Evolutionary conservation across 164 flowering plant genomes (phyloP).

Genomic region (Chimonanthus praecox): DNA sequence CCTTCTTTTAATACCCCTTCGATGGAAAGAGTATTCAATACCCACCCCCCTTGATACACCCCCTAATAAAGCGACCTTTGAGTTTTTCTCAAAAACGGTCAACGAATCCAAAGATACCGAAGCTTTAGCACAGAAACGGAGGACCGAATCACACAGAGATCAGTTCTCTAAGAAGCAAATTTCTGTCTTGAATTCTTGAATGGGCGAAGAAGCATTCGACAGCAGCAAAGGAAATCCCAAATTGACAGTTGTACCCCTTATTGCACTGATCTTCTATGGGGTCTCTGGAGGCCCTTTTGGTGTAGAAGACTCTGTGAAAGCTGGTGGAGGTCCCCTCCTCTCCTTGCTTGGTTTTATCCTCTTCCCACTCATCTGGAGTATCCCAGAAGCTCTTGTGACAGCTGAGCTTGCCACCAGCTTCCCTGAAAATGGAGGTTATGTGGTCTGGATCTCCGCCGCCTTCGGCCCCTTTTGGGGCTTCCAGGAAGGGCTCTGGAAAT

Average conservation of each 20-base stretch:
- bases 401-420: slow-evolving; percentile 85
- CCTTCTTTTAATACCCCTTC: too few species aligned
- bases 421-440: slow-evolving; percentile 89
- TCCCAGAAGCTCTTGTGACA: slow-evolving; percentile 84
- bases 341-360: slow-evolving; percentile 72
- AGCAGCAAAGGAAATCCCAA: slow-evolving; percentile 40
- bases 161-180: not conserved
- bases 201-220: slow-evolving; percentile 45
- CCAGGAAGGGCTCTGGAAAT: slow-evolving; percentile 88
- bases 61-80: too few species aligned
- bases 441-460: slow-evolving; percentile 81
- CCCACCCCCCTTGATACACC: too few species aligned
- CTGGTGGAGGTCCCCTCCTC: slow-evolving; percentile 80
- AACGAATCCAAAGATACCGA: not conserved
- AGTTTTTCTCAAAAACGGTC: not conserved
- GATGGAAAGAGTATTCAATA: too few species aligned
- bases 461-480: slow-evolving; percentile 95
- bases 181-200: slow-evolving; percentile 1
- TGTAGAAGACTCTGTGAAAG: slow-evolving; percentile 75
- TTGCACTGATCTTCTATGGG: slow-evolving; percentile 81
- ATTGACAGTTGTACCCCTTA: slow-evolving; percentile 61
- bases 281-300: slow-evolving; percentile 98
- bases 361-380: slow-evolving; percentile 84
- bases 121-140: not conserved
- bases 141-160: not conserved